A percentile compares a stretch with the other conserved stretches of the same genome.
Conservation (phyloP, 768 basidiomycete genomes). For the Mycena crocata region DNA sequence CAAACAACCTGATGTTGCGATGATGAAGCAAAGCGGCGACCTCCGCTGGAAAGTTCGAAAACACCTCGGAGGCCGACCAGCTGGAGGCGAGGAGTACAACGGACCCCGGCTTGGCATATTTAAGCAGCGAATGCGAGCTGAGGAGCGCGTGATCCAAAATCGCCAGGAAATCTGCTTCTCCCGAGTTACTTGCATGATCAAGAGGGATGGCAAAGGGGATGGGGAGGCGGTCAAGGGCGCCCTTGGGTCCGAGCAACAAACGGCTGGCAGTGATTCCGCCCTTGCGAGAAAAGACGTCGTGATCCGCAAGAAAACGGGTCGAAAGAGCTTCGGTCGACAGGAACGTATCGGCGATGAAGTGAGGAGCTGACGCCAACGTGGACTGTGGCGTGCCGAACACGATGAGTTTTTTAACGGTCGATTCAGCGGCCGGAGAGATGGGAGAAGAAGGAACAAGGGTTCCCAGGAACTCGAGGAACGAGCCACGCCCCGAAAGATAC, state of each 20-base stretch:
- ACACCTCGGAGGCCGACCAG: conserved; percentile 83
- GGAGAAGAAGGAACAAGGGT: conserved; percentile 45
- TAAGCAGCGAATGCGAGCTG: conserved; percentile 80
- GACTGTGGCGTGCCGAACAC: conserved; percentile 72
- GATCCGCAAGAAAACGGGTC: conserved; percentile 71
- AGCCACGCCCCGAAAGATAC: conserved; percentile 56
- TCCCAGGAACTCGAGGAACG: conserved; percentile 58
- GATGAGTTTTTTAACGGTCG: conserved; percentile 68
- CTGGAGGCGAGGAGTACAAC: conserved; percentile 78
- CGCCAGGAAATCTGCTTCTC: conserved; percentile 75
- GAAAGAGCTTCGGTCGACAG: conserved; percentile 60
- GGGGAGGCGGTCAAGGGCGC: conserved; percentile 56
- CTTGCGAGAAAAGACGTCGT: conserved; percentile 80
- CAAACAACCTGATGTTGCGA: conserved; percentile 68
- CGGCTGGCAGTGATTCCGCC: conserved; percentile 79
- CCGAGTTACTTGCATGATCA: conserved; percentile 52
- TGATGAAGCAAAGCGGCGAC: conserved; percentile 59
- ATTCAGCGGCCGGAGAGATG: conserved; percentile 58
- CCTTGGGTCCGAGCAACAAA: conserved; percentile 70
- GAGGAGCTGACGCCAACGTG: conserved; percentile 66
- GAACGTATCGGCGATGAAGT: conserved; percentile 71
- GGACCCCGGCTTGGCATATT: conserved; percentile 73
- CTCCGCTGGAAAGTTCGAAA: conserved; percentile 70
- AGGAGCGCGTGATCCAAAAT: conserved; percentile 82
- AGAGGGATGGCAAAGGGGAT: conserved; percentile 70